Conservation (phyloP, 208 protist genomes). For the Balamuthia mandrillaris region DNA sequence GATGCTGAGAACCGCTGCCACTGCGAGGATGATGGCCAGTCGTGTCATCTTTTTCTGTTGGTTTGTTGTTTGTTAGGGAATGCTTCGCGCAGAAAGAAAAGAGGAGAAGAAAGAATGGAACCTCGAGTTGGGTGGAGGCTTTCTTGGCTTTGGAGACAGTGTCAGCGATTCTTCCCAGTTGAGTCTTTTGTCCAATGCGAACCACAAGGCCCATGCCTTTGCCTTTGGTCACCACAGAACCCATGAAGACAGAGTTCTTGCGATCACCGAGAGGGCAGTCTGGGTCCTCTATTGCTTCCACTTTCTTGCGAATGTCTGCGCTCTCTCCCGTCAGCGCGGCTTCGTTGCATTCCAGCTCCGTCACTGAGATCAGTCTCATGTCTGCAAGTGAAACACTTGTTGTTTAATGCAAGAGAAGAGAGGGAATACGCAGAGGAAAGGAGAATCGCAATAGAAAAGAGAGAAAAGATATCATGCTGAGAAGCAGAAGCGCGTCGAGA, state of each 20-base stretch:
- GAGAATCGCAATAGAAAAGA: too few species aligned
- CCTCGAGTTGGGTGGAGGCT: conserved; percentile 1
- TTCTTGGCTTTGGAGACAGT: neutral
- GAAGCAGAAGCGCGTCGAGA: too few species aligned
- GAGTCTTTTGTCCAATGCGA: neutral
- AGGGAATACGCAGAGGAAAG: too few species aligned
- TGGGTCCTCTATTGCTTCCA: neutral
- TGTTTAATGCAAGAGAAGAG: too few species aligned
- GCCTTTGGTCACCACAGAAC: neutral
- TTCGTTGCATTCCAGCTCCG: conserved; percentile 72
- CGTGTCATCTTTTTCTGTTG: conserved; percentile 13
- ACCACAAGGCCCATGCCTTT: conserved; percentile 7
- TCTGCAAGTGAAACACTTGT: too few species aligned
- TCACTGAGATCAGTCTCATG: conserved; percentile 75
- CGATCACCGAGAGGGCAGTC: neutral
- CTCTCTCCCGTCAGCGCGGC: conserved; percentile 89
- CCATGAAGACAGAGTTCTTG: conserved; percentile 9
- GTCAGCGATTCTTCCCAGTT: conserved; percentile 18
- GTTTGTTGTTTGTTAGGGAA: too few species aligned
- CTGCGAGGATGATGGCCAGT: neutral
- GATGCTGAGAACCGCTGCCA: neutral
- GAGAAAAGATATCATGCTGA: too few species aligned
- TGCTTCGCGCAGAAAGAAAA: too few species aligned
- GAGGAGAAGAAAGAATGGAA: neutral
- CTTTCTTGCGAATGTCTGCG: conserved; percentile 61